phyloP scores from a whole-genome alignment of 148 eudicot genomes.

The Arbutus unedo region DNA sequence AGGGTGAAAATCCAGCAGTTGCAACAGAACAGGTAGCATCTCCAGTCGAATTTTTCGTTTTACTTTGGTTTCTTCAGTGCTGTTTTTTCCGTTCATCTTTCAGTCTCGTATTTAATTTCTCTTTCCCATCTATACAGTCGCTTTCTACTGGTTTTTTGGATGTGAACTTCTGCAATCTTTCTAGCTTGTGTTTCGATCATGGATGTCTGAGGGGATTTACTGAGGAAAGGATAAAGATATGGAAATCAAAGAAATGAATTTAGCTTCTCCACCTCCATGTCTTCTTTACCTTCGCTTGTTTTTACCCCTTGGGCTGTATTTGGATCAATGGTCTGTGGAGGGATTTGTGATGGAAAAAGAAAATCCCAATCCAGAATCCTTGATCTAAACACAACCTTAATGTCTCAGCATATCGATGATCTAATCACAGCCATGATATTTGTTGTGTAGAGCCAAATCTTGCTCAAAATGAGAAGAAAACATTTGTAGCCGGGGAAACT shows the following conservation, averaged over 20 bases:
- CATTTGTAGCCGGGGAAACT: neutral
- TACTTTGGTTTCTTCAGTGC: no score
- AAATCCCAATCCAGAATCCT: neutral
- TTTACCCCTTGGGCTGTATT: neutral
- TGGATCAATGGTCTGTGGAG: neutral
- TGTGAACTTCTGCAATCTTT: neutral
- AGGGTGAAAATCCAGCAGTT: constrained; percentile 8
- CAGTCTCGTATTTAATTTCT: neutral
- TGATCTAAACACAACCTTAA: no score
- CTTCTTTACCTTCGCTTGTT: neutral
- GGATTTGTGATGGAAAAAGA: neutral
- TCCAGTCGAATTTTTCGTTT: neutral
- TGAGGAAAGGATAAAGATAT: neutral
- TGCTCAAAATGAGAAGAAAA: neutral
- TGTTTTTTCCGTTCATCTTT: neutral
- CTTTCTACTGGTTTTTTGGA: neutral
- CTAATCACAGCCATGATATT: neutral
- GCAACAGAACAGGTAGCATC: constrained; percentile 8
- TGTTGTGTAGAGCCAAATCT: neutral
- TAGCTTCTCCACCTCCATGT: neutral
- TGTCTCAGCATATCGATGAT: neutral
- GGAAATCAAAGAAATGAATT: neutral
- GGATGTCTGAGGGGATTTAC: neutral
- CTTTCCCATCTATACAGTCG: neutral
- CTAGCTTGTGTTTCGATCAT: neutral